phyloP scores from a whole-genome alignment of 306 rosid species.

The Pterocarpus santalinus region DNA sequence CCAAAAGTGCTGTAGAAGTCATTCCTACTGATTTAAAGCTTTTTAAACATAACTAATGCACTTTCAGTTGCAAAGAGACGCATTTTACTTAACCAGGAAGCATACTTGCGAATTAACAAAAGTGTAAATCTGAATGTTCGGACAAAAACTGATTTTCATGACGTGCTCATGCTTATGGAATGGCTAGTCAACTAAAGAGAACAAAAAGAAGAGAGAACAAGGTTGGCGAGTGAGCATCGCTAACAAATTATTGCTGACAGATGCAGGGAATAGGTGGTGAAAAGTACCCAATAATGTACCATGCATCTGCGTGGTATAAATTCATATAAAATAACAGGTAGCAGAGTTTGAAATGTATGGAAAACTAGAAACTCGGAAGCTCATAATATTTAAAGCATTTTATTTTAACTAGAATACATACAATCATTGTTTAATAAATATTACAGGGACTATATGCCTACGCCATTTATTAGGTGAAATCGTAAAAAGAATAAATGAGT shows the following conservation, averaged over 20 bases:
- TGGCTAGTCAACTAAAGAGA: neutral
- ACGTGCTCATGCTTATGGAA: neutral
- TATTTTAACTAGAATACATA: neutral
- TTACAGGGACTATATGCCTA: neutral
- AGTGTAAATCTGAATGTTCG: neutral
- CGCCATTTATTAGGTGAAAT: neutral
- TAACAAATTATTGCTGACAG: neutral
- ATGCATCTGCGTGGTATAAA: neutral
- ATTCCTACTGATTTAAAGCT: too few species aligned
- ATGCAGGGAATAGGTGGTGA: too few species aligned
- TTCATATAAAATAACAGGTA: neutral
- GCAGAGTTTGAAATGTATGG: neutral
- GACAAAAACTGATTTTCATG: conserved; percentile 3
- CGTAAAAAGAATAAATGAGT: neutral
- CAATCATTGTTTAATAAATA: neutral
- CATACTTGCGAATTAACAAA: neutral
- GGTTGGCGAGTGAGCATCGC: neutral
- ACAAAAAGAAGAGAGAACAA: too few species aligned
- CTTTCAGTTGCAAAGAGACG: too few species aligned
- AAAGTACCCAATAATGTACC: neutral
- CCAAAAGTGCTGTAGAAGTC: too few species aligned
- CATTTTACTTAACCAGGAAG: too few species aligned
- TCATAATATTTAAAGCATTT: neutral
- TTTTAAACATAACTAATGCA: too few species aligned
- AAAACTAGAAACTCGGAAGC: neutral